phyloP scores from a whole-genome alignment of 192 early-diverging fungal genomes.

The Chytriomyces confervae region DNA sequence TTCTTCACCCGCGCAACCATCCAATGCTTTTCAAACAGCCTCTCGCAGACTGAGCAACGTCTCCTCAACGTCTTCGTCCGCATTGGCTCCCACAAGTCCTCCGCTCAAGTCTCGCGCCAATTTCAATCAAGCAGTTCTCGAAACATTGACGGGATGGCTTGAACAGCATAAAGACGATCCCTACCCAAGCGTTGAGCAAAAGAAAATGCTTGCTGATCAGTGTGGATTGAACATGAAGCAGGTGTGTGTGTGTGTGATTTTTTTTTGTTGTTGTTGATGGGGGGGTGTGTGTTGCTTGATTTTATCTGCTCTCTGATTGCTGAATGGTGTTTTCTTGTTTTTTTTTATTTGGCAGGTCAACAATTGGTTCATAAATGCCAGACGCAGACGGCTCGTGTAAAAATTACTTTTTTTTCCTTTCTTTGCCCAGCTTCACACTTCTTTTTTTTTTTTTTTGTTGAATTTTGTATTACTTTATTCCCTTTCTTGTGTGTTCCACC shows the following conservation, averaged over 20 bases:
- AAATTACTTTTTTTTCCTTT: too few species aligned
- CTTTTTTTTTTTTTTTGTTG: too few species aligned
- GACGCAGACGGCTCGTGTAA: slow-evolving; percentile 20
- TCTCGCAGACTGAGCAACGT: background rate
- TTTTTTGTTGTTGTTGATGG: too few species aligned
- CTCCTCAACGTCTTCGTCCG: too few species aligned
- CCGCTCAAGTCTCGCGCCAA: slow-evolving; percentile 15
- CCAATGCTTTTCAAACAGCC: background rate
- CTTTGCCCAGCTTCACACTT: too few species aligned
- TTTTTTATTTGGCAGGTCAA: background rate
- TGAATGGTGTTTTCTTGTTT: too few species aligned
- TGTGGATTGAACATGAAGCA: slow-evolving; percentile 29
- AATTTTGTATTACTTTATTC: too few species aligned
- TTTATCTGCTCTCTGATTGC: too few species aligned
- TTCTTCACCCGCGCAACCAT: background rate
- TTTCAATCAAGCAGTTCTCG: slow-evolving; percentile 16
- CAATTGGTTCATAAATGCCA: slow-evolving; percentile 34
- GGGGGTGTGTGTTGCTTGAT: too few species aligned
- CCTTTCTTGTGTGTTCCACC: too few species aligned
- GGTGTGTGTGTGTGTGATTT: background rate
- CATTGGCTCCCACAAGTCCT: too few species aligned
- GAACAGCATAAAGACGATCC: slow-evolving; percentile 7
- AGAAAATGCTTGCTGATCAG: slow-evolving; percentile 18
- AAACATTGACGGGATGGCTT: slow-evolving; percentile 28
- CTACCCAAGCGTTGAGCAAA: slow-evolving; percentile 14